Percentiles rank a stretch among this genome's conserved stretches.
Evolutionary conservation across 306 rosid species (phyloP).

Genomic region (Cicer cuneatum): DNA sequence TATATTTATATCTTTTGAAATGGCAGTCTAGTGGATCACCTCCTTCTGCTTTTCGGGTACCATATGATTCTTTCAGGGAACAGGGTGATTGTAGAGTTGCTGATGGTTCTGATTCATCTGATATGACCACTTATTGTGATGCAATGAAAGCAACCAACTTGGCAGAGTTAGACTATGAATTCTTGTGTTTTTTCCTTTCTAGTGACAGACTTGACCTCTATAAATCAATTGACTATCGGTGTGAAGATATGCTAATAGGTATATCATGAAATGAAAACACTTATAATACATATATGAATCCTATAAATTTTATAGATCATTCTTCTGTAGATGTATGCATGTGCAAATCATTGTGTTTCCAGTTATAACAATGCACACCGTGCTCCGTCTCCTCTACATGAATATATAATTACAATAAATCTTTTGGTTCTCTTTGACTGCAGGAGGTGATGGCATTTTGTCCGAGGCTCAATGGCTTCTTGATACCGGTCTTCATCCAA

Average conservation of each 20-base stretch:
- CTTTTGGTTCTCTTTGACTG: slow-evolving; percentile 42
- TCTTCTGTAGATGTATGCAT: slow-evolving; percentile 24
- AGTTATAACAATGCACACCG: slow-evolving; percentile 22
- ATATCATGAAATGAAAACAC: slow-evolving; percentile 38
- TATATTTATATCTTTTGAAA: slow-evolving; percentile 50
- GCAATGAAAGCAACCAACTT: slow-evolving; percentile 49
- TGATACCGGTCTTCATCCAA: slow-evolving; percentile 85
- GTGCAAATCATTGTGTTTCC: slow-evolving; percentile 22
- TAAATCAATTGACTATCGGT: slow-evolving; percentile 72
- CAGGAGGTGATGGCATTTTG: slow-evolving; percentile 77
- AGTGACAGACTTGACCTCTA: slow-evolving; percentile 76
- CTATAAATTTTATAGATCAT: slow-evolving; percentile 15
- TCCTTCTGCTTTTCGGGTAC: slow-evolving; percentile 91
- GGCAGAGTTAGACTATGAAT: slow-evolving; percentile 77
- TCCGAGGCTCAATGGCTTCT: slow-evolving; percentile 90
- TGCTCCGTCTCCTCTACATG: not conserved
- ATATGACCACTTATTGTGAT: slow-evolving; percentile 41
- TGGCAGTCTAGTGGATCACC: slow-evolving; percentile 99
- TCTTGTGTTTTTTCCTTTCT: slow-evolving; percentile 85
- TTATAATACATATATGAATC: slow-evolving; percentile 31
- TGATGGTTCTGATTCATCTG: slow-evolving; percentile 52
- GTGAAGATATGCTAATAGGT: slow-evolving; percentile 96
- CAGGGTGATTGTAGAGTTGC: slow-evolving; percentile 52
- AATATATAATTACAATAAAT: slow-evolving; percentile 31
- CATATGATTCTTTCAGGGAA: slow-evolving; percentile 78